phyloP scores from a whole-genome alignment of 495 filamentous ascomycete species.

The Aspergillus mulundensis region DNA sequence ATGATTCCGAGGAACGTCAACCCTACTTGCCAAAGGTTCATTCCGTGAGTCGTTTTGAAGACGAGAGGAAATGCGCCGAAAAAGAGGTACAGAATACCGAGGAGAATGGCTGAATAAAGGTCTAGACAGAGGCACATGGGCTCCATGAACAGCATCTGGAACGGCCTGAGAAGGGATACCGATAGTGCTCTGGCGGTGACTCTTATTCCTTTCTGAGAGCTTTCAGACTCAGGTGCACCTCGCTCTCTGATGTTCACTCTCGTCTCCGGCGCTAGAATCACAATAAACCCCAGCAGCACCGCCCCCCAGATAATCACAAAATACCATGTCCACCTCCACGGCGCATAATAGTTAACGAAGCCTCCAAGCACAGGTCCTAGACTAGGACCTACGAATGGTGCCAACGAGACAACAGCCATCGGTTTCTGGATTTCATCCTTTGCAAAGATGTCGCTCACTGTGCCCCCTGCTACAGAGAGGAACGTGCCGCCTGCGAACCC shows the following conservation, averaged over 20 bases:
- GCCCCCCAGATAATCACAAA: slow-evolving; percentile 68
- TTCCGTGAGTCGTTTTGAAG: slow-evolving; percentile 59
- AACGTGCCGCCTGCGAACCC: slow-evolving; percentile 79
- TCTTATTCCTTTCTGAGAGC: not conserved
- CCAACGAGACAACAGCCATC: slow-evolving; percentile 62
- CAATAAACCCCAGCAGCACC: not conserved
- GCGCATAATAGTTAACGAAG: slow-evolving; percentile 64
- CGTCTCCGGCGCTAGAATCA: not conserved
- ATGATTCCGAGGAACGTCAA: too few relatives aligned
- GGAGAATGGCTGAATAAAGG: slow-evolving; percentile 67
- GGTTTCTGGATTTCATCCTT: slow-evolving; percentile 60
- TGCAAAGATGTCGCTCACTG: slow-evolving; percentile 73
- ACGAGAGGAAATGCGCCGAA: slow-evolving; percentile 85
- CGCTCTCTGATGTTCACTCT: not conserved
- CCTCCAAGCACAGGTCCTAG: slow-evolving; percentile 40
- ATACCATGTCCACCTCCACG: slow-evolving; percentile 80
- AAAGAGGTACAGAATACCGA: slow-evolving; percentile 81
- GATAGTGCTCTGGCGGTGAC: not conserved
- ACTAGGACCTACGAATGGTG: slow-evolving; percentile 63
- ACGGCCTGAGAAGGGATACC: slow-evolving; percentile 41
- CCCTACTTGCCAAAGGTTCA: too few relatives aligned
- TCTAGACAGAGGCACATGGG: slow-evolving; percentile 78
- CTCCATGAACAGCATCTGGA: slow-evolving; percentile 71
- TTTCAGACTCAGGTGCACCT: not conserved
- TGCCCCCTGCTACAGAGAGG: slow-evolving; percentile 75